These are phyloP conservation scores for Pythium oligandrum DNA, from an alignment of 352 stramenopile species.

Conservation along the genomic window DNA sequence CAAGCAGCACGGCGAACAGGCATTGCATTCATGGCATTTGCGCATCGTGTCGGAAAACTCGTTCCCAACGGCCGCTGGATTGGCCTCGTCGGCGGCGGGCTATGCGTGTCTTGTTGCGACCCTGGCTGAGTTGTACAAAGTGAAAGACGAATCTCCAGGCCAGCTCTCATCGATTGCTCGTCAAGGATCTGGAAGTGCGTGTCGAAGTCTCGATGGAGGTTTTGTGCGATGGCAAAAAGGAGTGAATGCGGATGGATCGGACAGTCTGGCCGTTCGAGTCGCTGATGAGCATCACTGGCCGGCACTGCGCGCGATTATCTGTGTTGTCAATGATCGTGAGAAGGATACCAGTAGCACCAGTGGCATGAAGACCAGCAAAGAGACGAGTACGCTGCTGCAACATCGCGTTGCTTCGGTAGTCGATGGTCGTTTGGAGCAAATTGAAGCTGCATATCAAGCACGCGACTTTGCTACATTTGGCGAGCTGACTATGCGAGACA, in stretches of 20 bases:
- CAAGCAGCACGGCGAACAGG: conserved; percentile 13
- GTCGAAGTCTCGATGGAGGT: conserved; percentile 94
- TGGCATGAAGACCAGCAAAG: conserved; percentile 94
- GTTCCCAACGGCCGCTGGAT: conserved; percentile 97
- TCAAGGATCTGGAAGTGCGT: conserved; percentile 94
- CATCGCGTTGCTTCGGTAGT: conserved; percentile 86
- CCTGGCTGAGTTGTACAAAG: conserved; percentile 86
- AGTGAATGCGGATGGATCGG: conserved; percentile 49
- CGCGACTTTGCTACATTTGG: conserved; percentile 95
- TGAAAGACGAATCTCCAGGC: conserved; percentile 86
- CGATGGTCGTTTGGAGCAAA: conserved; percentile 74
- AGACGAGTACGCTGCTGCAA: conserved; percentile 89
- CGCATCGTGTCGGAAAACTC: conserved; percentile 97
- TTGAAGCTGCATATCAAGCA: conserved; percentile 85
- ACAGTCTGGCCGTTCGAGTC: conserved; percentile 67
- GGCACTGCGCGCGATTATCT: conserved; percentile 93
- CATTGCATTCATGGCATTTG: conserved; percentile 39
- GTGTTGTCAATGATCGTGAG: conserved; percentile 94
- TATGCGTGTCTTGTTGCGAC: conserved; percentile 92
- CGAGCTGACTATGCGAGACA: conserved; percentile 97
- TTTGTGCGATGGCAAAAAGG: conserved; percentile 97
- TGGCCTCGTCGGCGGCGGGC: conserved; percentile 97
- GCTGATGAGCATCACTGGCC: conserved; percentile 92
- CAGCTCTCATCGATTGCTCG: conserved; percentile 91
- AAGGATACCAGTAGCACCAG: conserved; percentile 97